phyloP scores from a whole-genome alignment of 805 yeast species.

The Lachancea dasiensis region DNA sequence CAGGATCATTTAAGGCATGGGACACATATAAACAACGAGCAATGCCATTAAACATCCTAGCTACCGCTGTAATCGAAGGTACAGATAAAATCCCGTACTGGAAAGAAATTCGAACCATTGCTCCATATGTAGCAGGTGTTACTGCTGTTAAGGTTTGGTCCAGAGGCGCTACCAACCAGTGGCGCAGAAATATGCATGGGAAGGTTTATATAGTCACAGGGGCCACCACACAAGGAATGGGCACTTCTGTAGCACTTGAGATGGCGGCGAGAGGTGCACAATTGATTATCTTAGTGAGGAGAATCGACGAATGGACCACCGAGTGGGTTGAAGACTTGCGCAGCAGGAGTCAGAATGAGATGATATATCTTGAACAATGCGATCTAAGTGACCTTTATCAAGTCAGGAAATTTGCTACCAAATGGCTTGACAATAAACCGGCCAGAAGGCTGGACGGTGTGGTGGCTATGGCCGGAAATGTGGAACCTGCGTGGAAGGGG shows the following conservation, averaged over 20 bases:
- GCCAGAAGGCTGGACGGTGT: slow-evolving; percentile 90
- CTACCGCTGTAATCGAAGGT: slow-evolving; percentile 66
- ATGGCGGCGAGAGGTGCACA: slow-evolving; percentile 85
- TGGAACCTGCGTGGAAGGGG: slow-evolving; percentile 57
- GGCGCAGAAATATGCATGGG: slow-evolving; percentile 93
- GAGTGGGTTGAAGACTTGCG: slow-evolving; percentile 79
- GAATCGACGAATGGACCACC: slow-evolving; percentile 65
- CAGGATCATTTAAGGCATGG: neutral
- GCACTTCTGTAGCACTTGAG: slow-evolving; percentile 67
- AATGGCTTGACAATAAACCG: slow-evolving; percentile 86
- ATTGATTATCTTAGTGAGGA: slow-evolving; percentile 62
- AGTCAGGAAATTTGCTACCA: slow-evolving; percentile 84
- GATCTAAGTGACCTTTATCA: slow-evolving; percentile 70
- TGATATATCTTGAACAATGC: slow-evolving; percentile 88
- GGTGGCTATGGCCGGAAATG: slow-evolving; percentile 80
- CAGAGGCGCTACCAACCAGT: slow-evolving; percentile 74
- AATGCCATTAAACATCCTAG: slow-evolving; percentile 84
- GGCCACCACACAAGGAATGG: slow-evolving; percentile 85
- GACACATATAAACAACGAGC: neutral
- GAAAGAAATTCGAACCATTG: slow-evolving; percentile 48
- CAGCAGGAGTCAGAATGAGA: slow-evolving; percentile 55
- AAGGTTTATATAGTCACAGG: slow-evolving; percentile 80
- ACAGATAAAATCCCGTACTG: slow-evolving; percentile 72
- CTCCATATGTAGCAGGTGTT: slow-evolving; percentile 46
- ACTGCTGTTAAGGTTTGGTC: slow-evolving; percentile 63